Evolutionary conservation across 2,329 filamentous ascomycete species (phyloP).

Genomic region (Fusarium hostae): DNA sequence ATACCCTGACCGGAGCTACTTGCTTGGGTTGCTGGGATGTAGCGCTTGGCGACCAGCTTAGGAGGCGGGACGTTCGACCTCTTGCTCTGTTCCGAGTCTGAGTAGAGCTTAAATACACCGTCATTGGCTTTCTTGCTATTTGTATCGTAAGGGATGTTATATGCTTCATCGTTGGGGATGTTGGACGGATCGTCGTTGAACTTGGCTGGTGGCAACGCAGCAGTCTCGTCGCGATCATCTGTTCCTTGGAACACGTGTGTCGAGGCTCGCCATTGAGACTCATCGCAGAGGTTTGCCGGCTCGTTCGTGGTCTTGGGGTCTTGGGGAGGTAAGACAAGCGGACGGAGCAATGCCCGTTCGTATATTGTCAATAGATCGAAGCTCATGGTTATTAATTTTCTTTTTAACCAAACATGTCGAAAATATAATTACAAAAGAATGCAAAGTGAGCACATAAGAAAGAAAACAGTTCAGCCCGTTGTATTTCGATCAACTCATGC

Average conservation of each 20-base stretch:
- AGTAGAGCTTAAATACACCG: accelerated
- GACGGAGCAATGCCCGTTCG: neutral
- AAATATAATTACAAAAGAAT: accelerated
- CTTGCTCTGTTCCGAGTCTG: accelerated
- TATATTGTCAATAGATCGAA: neutral
- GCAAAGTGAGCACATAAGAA: accelerated
- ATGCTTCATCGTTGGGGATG: neutral
- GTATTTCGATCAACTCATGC: neutral
- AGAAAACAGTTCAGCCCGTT: neutral
- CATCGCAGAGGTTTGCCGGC: accelerated
- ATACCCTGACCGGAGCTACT: neutral
- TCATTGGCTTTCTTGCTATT: neutral
- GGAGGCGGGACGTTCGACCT: accelerated
- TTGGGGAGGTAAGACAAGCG: neutral
- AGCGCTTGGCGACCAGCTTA: neutral
- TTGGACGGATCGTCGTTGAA: neutral
- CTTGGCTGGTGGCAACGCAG: neutral
- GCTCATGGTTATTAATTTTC: neutral
- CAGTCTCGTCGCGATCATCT: neutral
- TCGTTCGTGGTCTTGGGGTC: neutral
- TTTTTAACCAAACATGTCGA: accelerated
- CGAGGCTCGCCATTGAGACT: neutral
- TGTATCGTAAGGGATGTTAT: neutral
- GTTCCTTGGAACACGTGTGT: neutral
- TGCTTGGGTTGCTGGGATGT: neutral